phyloP scores from a whole-genome alignment of 1,284 basidiomycete species.

The Puccinia polysora region DNA sequence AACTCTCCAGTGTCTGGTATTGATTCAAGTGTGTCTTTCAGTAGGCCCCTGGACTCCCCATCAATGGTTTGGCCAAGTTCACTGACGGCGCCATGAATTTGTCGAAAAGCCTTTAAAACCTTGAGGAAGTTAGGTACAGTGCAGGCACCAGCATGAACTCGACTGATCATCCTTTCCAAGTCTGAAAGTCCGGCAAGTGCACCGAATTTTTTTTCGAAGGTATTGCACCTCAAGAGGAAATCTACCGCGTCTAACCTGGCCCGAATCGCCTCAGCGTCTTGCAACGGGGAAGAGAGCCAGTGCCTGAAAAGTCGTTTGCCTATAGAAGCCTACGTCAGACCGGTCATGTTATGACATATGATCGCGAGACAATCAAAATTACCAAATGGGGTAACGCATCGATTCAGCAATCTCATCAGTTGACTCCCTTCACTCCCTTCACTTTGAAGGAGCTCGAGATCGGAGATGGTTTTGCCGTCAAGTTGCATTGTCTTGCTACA shows the following conservation, averaged over 20 bases:
- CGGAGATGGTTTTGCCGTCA: slow-evolving; percentile 87
- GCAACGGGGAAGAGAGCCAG: slow-evolving; percentile 85
- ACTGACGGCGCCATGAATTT: slow-evolving; percentile 69
- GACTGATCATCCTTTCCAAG: slow-evolving; percentile 84
- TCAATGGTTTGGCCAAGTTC: slow-evolving; percentile 61
- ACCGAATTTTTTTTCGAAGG: slow-evolving; percentile 70
- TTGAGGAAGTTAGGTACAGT: slow-evolving; percentile 69
- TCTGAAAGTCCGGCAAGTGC: slow-evolving; percentile 74
- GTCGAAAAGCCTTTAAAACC: slow-evolving; percentile 65
- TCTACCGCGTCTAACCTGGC: slow-evolving; percentile 89
- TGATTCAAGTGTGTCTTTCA: slow-evolving; percentile 55
- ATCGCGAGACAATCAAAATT: slow-evolving; percentile 47
- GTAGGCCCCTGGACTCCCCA: slow-evolving; percentile 71
- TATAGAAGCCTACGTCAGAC: slow-evolving; percentile 51
- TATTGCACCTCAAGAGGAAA: slow-evolving; percentile 71
- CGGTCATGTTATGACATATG: slow-evolving; percentile 16
- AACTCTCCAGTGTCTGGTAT: slow-evolving; percentile 65
- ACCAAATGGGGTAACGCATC: slow-evolving; percentile 86
- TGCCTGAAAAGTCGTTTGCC: slow-evolving; percentile 87
- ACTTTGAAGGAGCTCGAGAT: slow-evolving; percentile 85
- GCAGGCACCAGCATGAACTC: slow-evolving; percentile 85
- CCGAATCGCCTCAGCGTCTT: slow-evolving; percentile 74
- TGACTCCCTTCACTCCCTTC: slow-evolving; percentile 87
- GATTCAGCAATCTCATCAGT: slow-evolving; percentile 71
- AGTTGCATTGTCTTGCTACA: slow-evolving; percentile 73